Evolutionary conservation across 1,139 yeast genomes (phyloP), one percentile per base, ranked within the genome.

Genomic region (Candida sp.): DNA sequence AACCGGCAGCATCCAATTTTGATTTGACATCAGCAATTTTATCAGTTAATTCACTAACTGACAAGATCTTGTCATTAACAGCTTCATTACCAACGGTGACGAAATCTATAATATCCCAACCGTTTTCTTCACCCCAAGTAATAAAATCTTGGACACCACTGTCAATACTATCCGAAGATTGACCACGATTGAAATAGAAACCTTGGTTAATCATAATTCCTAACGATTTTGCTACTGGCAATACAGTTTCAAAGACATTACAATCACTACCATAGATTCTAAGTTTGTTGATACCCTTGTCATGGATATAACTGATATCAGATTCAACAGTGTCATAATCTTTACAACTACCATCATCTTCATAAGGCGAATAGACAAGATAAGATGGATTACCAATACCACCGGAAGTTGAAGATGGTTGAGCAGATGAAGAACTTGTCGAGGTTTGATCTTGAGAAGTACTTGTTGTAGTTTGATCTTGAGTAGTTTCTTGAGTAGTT

Each of bases 81-180:
- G 95, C 97, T 67, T 90, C 97, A 58, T 90, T 90, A 47, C 96
- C 97, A 47, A 90, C 74, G 22, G 95, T 85, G 53, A 90, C 74
- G 59, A 71, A 81, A 47, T 83, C 84, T 63, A 89, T 83, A 8
- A 84, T 68, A 47, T 70, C 81, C 93, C 95, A 90, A 19, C 78
- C 77, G 49, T 67, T 71, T 15, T 75, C 66, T 45, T 75, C 62
- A 22, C 77, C 76, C 58, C 77, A 75, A 41, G 68, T 66, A 44
- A 88, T 76, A 40, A 90, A 57, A 29, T 70, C 79, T 22, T 61
- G 47, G 34, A 88, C 81, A 42, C 80, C 74, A 43, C 54, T 63
- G 60, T 87, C 90, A 49, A 88, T 79, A 3, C 91, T 82, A 54
- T 81, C 79, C 33, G 75, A 82, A 51, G 96, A 96, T 12, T 58